These are phyloP conservation scores for Dothidotthia symphoricarpi DNA, from an alignment of 2,329 filamentous ascomycete genomes.

Conservation along the genomic window DNA sequence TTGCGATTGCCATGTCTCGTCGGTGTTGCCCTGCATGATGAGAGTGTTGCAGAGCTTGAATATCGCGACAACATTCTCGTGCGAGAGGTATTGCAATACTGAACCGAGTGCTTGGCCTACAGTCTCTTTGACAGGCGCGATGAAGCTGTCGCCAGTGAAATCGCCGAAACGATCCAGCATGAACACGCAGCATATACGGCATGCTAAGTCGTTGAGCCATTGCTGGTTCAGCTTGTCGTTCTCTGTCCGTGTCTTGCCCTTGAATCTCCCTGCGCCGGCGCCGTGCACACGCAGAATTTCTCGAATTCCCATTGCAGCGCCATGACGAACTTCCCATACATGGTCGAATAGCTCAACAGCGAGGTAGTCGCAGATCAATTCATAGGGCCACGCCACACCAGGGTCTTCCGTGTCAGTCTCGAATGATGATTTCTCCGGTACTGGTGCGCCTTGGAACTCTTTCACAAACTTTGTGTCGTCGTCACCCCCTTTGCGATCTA, in stretches of 20 bases:
- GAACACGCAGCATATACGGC: slow-evolving; percentile 88
- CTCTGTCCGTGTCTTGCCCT: slow-evolving; percentile 66
- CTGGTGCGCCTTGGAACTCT: slow-evolving; percentile 84
- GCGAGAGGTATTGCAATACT: slow-evolving; percentile 77
- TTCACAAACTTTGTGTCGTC: slow-evolving; percentile 91
- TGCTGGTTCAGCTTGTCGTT: slow-evolving; percentile 77
- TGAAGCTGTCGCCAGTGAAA: slow-evolving; percentile 95
- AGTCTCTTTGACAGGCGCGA: slow-evolving; percentile 92
- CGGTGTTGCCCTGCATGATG: slow-evolving; percentile 80
- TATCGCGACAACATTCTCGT: slow-evolving; percentile 75
- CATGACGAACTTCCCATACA: slow-evolving; percentile 93
- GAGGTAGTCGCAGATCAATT: slow-evolving; percentile 89
- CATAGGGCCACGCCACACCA: slow-evolving; percentile 88
- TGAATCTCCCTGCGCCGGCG: slow-evolving; percentile 75
- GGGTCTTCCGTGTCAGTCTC: slow-evolving; percentile 74
- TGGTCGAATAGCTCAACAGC: slow-evolving; percentile 91
- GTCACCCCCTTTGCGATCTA: slow-evolving; percentile 77
- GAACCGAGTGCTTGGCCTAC: slow-evolving; percentile 92
- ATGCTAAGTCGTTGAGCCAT: slow-evolving; percentile 95
- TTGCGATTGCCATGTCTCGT: slow-evolving; percentile 83
- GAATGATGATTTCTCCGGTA: slow-evolving; percentile 82
- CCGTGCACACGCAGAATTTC: slow-evolving; percentile 93
- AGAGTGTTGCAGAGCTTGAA: slow-evolving; percentile 83
- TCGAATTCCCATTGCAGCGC: slow-evolving; percentile 89
- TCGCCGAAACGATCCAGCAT: slow-evolving; percentile 98